Evolutionary conservation across 495 filamentous ascomycete species (phyloP), one percentile per base, ranked within the genome.

Genomic region (Penicillium samsonianum): DNA sequence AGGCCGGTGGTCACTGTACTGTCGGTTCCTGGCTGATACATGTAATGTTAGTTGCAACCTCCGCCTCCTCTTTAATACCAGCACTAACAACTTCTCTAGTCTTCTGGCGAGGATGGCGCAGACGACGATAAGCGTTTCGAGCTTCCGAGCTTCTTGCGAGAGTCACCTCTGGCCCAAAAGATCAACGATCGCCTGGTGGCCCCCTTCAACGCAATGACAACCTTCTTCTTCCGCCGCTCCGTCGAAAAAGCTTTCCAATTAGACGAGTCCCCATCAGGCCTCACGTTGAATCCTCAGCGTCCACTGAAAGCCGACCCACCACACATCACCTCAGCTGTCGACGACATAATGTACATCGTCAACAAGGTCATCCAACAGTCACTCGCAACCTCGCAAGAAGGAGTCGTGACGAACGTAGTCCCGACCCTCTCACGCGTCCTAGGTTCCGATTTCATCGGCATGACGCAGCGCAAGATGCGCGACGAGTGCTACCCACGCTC

Each of bases 331-430:
- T 95, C 92, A 0, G 91, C 94, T 1, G 92, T 98, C 9, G 94
- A 98, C 76, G 94, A 96, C 72, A 92, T 98, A 53, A 98, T 98
- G 95, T 98, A 97, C 75, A 96, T 97, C 60, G 91, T 96, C 66
- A 93, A 95, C 67, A 89, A 92, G 48, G 87, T 96, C 40, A 79
- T 98, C 38, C 87, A 91, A 47, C 87, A 91, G 57, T 87, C 91
- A 5, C 79, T 98, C 41, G 84, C 89, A 1, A 98, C 94, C 5
- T 90, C 90, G 0, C 92, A 96, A 67, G 74, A 83, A 51, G 77
- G 80, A 6, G 86, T 96, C 19, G 79, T 93, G 22, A 83, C 82
- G 50, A 86, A 81, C 42, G 90, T 96, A 9, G 79, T 97, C 37
- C 87, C 92, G 2, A 87, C 85, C 0, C 79, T 96, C n/a, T 82